phyloP scores from a whole-genome alignment of 148 eudicot species.

The Rhododendron simsii region DNA sequence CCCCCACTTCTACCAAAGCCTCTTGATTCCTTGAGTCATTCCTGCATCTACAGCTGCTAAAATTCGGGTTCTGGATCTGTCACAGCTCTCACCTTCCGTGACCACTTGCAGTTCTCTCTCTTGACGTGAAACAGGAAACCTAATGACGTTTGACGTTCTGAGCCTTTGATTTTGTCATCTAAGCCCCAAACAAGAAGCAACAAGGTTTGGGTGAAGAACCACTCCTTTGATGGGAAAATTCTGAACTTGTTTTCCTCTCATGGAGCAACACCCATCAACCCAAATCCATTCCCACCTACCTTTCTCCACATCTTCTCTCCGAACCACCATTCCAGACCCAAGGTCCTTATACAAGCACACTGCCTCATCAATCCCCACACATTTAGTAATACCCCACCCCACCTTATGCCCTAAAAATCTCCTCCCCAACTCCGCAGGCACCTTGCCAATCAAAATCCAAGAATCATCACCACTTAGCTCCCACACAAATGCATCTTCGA shows the following conservation, averaged over 20 bases:
- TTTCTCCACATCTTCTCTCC: conserved; percentile 24
- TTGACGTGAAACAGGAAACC: neutral
- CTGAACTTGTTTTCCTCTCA: conserved; percentile 20
- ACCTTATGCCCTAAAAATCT: conserved; percentile 20
- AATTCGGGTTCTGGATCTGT: neutral
- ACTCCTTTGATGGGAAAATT: conserved; percentile 32
- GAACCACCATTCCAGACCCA: conserved; percentile 34
- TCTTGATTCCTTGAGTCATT: neutral
- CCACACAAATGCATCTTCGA: conserved; percentile 31
- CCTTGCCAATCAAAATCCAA: conserved; percentile 28
- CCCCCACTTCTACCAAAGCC: conserved; percentile 5
- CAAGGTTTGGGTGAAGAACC: conserved; percentile 42
- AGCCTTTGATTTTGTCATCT: neutral
- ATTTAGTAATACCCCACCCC: conserved; percentile 37
- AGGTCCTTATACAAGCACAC: conserved; percentile 38
- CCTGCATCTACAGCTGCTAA: conserved; percentile 7
- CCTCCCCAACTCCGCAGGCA: conserved; percentile 30
- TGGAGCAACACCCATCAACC: conserved; percentile 34
- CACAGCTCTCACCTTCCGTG: conserved; percentile 12
- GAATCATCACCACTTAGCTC: conserved; percentile 28
- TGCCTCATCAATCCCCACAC: conserved; percentile 41
- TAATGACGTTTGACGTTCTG: neutral
- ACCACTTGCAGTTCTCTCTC: conserved; percentile 2
- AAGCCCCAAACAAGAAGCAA: conserved; percentile 5
- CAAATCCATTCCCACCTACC: conserved; percentile 37